Evolutionary conservation across 805 yeast species (phyloP), one percentile per base, ranked within the genome.

Genomic region (Zygotorulaspora florentina): DNA sequence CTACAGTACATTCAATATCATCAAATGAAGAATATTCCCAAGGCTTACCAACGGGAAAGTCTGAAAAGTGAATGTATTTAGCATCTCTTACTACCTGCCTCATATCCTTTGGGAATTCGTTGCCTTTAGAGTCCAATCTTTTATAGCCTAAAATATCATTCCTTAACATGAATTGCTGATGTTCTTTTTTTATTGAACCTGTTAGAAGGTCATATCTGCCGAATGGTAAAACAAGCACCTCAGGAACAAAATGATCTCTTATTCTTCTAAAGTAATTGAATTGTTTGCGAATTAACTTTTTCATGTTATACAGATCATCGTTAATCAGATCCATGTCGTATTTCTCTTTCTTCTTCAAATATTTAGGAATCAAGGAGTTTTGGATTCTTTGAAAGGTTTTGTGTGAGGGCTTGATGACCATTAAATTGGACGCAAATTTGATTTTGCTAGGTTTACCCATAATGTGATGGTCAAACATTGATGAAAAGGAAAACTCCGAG

Each of bases 41-140:
- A 3, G 87, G 88, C 56, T 83, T 82, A 0, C 81, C 79, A 6
- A 81, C 61, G 5, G 88, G 88, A 29, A 74, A 72, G 56, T 83
- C 89, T 2, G 84, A 77, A 59, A 77, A 83, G 58, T 83, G 89
- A 25, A 81, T 59, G 43, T 79, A 67, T 54, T 73, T 75, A 4
- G 74, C 61, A 9, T 66, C 59, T 6, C 56, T 49, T 7, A 65
- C 65, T 3, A 64, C 46, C 45, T 51, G 50, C 57, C 60, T 42
- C 35, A 62, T 43, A 8, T 42, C 40, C 28, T 27, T 40, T 4
- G 48, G 40, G 2, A 50, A 20, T 20, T 51, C 56, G 3, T 50
- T 42, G 3, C 62, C 62, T 7, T 51, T 35, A 5, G 43, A 50
- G 38, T 56, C 55, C 27, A 50, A 37, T 28, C 54, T 45, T 38